These are phyloP conservation scores for Mycosphaerella sp. DNA, from an alignment of 2,329 filamentous ascomycete species.

Conservation along the genomic window DNA sequence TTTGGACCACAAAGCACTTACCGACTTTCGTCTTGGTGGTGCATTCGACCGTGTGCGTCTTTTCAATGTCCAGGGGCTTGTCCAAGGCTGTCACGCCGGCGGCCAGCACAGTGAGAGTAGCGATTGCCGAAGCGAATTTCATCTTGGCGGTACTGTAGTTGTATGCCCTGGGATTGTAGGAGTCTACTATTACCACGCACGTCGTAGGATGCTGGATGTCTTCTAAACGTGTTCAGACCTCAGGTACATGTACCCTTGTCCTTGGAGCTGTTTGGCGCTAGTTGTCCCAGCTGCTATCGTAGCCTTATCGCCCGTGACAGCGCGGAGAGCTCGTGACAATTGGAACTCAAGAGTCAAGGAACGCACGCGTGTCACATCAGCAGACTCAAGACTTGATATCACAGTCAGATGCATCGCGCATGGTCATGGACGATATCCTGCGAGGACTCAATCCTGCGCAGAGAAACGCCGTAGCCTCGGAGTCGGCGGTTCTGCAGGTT, in stretches of 20 bases:
- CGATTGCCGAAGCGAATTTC: conserved; percentile 40
- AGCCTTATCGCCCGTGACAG: background rate
- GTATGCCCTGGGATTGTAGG: background rate
- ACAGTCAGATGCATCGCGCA: conserved; percentile 1
- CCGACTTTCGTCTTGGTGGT: conserved; percentile 46
- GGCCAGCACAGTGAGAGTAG: conserved; percentile 45
- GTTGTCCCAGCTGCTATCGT: background rate
- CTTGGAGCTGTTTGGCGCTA: background rate
- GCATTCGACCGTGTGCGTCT: conserved; percentile 68
- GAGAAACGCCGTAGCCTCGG: conserved; percentile 57
- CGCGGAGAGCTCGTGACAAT: background rate
- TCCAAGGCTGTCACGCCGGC: conserved; percentile 41
- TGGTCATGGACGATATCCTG: conserved; percentile 50
- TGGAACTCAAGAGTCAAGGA: too few relatives aligned
- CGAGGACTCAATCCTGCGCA: conserved; percentile 60
- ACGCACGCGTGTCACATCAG: too few relatives aligned
- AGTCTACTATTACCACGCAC: too few relatives aligned
- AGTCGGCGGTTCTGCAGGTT: conserved; percentile 54
- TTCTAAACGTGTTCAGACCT: background rate
- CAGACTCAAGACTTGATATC: background rate
- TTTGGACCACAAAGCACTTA: conserved; percentile 27
- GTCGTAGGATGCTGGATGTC: background rate
- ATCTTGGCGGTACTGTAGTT: conserved; percentile 28
- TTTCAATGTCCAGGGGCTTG: conserved; percentile 68
- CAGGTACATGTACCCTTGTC: background rate